Evolutionary conservation across 2,329 filamentous ascomycete genomes (phyloP), one percentile per base, ranked within the genome.

Genomic region (Hysterium pulicare): DNA sequence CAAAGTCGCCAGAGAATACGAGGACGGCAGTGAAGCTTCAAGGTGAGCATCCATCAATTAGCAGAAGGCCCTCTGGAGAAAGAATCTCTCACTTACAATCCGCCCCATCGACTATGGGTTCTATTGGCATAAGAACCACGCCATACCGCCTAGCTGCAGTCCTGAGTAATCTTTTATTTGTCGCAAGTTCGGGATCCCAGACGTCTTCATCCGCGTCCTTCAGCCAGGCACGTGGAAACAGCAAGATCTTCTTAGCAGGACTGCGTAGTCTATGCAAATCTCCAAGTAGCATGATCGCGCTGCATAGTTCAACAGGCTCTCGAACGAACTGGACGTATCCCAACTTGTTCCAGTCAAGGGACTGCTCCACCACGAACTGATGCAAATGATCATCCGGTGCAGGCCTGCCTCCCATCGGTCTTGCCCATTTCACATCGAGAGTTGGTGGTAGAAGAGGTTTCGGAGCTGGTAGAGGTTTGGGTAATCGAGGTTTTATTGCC

Each of bases 401-500:
- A 2, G 56, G 58, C 16, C 55, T 48, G 13, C 40, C 38, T 31
- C 58, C 59, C 36, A 64, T 49, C 0, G 62, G 61, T 35, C 62
- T 49, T 19, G 63, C 63, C 63, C 62, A 67, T 53, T 67, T 67
- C 13, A 52, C 56, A 35, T 66, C 59, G 32, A 67, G 47, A 30
- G 55, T 64, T 4, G 62, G 63, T 17, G 61, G 59, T 16, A 49
- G 50, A 34, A 63, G 57, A 59, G 69, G 50, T 38, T 54, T 57
- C 7, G 56, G 45, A 13, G 54, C 49, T 36, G 60, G 58, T 5
- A 71, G 57, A 15, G 69, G 66, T 41, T 66, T 63, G 0, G 72
- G 72, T 40, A 58, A 72, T 65, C 49, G 74, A 38, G 74, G 77
- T 52, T 77, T 77, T 56, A 95, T 84, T 15, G 86, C 86, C 42